These are phyloP conservation scores for Castanea mollissima DNA, from an alignment of 306 rosid genomes.

Conservation along the genomic window DNA sequence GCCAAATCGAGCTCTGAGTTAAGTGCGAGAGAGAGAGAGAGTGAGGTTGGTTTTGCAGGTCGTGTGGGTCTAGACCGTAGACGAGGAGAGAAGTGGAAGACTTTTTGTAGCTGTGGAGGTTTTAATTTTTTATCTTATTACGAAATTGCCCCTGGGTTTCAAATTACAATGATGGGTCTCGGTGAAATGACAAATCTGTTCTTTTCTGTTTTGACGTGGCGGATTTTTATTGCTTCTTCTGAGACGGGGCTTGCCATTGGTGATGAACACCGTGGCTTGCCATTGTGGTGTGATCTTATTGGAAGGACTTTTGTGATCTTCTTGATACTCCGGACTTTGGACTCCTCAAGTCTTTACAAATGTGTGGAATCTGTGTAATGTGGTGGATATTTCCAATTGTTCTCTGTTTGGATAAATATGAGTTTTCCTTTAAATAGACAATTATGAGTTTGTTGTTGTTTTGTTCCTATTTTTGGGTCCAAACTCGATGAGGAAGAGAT, in stretches of 20 bases:
- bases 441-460: too few species aligned
- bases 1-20: slow-evolving; percentile 44
- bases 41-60: slow-evolving; percentile 28
- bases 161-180: slow-evolving; percentile 20
- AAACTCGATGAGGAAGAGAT: too few species aligned
- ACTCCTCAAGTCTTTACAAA: too few species aligned
- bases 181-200: neutral
- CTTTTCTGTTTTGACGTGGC: neutral
- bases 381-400: too few species aligned
- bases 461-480: too few species aligned
- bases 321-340: too few species aligned
- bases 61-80: neutral
- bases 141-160: neutral
- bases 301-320: neutral
- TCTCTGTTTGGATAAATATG: too few species aligned
- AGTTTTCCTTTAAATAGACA: too few species aligned
- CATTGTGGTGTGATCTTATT: slow-evolving; percentile 19
- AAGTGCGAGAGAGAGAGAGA: slow-evolving; percentile 8
- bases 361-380: too few species aligned
- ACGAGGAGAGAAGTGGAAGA: slow-evolving; percentile 2
- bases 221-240: neutral
- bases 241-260: slow-evolving; percentile 7
- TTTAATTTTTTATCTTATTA: neutral
- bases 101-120: slow-evolving; percentile 4
- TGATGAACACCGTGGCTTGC: neutral